phyloP scores from a whole-genome alignment of 441 rosid genomes.

The Croton laevigatus region DNA sequence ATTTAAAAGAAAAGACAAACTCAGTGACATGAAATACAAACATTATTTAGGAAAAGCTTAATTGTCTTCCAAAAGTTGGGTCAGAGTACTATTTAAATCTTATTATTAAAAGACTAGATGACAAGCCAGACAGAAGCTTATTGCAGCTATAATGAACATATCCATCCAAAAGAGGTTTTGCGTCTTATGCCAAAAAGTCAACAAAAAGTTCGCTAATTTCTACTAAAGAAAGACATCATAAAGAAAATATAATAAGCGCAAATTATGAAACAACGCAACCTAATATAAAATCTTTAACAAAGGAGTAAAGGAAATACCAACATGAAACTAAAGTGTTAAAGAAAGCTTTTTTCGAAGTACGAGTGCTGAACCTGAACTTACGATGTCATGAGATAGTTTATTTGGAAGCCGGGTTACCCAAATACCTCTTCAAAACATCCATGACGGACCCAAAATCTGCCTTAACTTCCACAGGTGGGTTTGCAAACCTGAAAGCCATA shows the following conservation, averaged over 20 bases:
- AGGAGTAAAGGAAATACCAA: background rate
- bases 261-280: background rate
- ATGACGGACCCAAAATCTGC: conserved; percentile 63
- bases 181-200: background rate
- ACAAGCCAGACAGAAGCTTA: background rate
- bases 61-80: no score
- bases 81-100: no score
- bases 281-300: background rate
- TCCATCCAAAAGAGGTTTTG: background rate
- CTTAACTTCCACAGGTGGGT: conserved; percentile 54
- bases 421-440: conserved; percentile 56
- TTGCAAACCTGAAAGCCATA: conserved; percentile 51
- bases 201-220: background rate
- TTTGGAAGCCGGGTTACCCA: conserved; percentile 5
- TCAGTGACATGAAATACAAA: no score
- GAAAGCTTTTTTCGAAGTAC: background rate
- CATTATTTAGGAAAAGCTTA: no score
- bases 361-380: no score
- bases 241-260: background rate
- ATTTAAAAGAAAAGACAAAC: no score
- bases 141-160: background rate
- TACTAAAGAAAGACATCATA: no score
- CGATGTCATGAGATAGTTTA: no score
- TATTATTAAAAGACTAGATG: no score
- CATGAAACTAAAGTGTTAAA: background rate